Base-by-base conservation (phyloP, 176 grass and related monocot genomes). In the Aegilops bicornis region DNA sequence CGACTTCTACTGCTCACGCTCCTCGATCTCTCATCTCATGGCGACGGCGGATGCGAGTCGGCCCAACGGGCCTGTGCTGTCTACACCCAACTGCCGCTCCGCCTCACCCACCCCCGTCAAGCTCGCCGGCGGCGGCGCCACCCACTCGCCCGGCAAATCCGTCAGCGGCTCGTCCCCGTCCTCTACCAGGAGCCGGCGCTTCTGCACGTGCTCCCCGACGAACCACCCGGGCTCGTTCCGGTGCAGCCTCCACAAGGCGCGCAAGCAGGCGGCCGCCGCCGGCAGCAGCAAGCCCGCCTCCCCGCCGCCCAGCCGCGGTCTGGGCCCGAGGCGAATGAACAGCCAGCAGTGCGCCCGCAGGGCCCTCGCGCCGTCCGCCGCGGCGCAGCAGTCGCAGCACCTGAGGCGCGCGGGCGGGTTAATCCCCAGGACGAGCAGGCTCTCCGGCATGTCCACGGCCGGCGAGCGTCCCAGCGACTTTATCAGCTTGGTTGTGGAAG, bases 191-290 rank as follows among this genome's bases (percentile, higher is more conserved):
- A 68, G 30, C 65, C 65, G 30, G 15, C 65, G 4, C 2, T 20
- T 30, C 30, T 68, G 65, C 65, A 68, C 17, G 65, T 68, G 65
- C 30, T 35, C 65, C 30, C 3, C 30, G 3, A 68, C 47, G 9
- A 69, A 36, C 32, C 31, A 5, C 32, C 32, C 66, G 1, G 66
- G 66, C 7, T 69, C 31, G 8, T 22, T 36, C 8, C 66, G 92
- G 11, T 94, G 92, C 54, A 84, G 92, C 80, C 80, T 84, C 62
- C 92, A 94, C 84, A 93, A 89, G 68, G 92, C 85, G 6, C 63
- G 70, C 79, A 82, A 65, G 17, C 50, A 66, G 9, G n/a, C 61
- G 23, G 42, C 42, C 36, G 22, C 0, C 0, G 10, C 3, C 10
- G 47, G 47, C 47, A 50, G 12, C 43, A 14, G 47, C 47, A 50